Conservation (phyloP, 257 asterid genomes). For the Mentha longifolia region DNA sequence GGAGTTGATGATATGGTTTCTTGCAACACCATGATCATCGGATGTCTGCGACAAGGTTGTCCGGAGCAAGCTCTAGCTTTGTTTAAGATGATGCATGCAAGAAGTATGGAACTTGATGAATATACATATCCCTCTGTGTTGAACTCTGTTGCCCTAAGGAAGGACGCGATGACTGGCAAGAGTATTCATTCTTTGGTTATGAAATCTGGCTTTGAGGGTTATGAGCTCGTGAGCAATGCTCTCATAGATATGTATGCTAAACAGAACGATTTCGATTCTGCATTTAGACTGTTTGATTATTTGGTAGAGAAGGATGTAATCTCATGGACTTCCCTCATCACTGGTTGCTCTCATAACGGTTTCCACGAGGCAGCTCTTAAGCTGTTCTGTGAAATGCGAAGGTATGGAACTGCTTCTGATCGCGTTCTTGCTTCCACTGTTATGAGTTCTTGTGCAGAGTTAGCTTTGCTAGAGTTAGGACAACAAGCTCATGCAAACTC, state of each 20-base stretch:
- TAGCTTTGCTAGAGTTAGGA: slow-evolving; percentile 72
- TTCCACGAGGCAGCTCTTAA: slow-evolving; percentile 61
- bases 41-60: slow-evolving; percentile 59
- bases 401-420: slow-evolving; percentile 53
- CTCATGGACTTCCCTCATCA: slow-evolving; percentile 85
- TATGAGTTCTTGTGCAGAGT: slow-evolving; percentile 71
- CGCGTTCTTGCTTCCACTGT: slow-evolving; percentile 58
- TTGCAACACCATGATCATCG: slow-evolving; percentile 79
- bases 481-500: slow-evolving; percentile 65
- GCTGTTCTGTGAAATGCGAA: slow-evolving; percentile 64
- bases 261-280: slow-evolving; percentile 47
- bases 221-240: slow-evolving; percentile 63
- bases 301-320: slow-evolving; percentile 66
- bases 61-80: slow-evolving; percentile 57
- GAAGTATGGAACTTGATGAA: slow-evolving; percentile 63
- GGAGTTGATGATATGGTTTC: slow-evolving; percentile 60
- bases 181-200: slow-evolving; percentile 59
- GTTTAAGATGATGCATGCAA: slow-evolving; percentile 60
- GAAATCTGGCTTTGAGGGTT: slow-evolving; percentile 64
- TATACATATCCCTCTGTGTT: slow-evolving; percentile 76
- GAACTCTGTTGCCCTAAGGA: slow-evolving; percentile 60
- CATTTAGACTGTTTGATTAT: slow-evolving; percentile 49
- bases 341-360: slow-evolving; percentile 68
- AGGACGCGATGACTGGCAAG: slow-evolving; percentile 49
- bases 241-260: slow-evolving; percentile 93